Conservation (phyloP, 306 rosid species). For the Castanospermum australe region DNA sequence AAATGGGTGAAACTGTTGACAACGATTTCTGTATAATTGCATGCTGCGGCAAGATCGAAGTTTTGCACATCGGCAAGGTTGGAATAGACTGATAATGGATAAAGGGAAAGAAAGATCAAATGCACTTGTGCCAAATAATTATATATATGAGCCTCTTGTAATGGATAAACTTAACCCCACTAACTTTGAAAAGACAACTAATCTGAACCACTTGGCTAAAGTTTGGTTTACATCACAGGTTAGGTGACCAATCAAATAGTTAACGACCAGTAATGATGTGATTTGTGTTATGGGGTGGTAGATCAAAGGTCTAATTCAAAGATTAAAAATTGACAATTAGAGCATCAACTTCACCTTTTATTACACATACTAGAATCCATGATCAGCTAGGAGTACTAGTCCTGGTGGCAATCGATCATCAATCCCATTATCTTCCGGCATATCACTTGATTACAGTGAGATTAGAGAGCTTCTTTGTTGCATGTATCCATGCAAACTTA, state of each 20-base stretch:
- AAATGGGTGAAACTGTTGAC: constrained; percentile 22
- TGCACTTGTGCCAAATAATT: not conserved
- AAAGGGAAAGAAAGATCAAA: not conserved
- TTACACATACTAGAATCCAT: not conserved
- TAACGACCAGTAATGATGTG: constrained; percentile 53
- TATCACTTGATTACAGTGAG: not conserved
- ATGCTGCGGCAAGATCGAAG: constrained; percentile 20
- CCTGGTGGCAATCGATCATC: not conserved
- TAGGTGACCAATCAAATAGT: constrained; percentile 59
- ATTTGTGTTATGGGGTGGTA: constrained; percentile 30
- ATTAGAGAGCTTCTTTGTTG: constrained; percentile 3
- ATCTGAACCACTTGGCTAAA: constrained; percentile 19
- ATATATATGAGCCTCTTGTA: not conserved
- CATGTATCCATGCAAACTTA: constrained; percentile 15
- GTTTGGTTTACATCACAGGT: constrained; percentile 40
- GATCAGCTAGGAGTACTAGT: not conserved
- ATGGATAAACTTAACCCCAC: constrained; percentile 11
- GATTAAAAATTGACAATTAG: not conserved
- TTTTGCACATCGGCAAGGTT: constrained; percentile 7
- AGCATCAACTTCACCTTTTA: constrained; percentile 18
- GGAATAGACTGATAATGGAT: constrained; percentile 33
- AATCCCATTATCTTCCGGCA: not conserved
- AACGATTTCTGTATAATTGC: constrained; percentile 26
- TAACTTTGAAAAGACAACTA: constrained; percentile 7
- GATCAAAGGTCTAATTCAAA: constrained; percentile 41